Evolutionary conservation across 2,329 filamentous ascomycete species (phyloP), one percentile per base, ranked within the genome.

Genomic region (Alternaria tenuissima): DNA sequence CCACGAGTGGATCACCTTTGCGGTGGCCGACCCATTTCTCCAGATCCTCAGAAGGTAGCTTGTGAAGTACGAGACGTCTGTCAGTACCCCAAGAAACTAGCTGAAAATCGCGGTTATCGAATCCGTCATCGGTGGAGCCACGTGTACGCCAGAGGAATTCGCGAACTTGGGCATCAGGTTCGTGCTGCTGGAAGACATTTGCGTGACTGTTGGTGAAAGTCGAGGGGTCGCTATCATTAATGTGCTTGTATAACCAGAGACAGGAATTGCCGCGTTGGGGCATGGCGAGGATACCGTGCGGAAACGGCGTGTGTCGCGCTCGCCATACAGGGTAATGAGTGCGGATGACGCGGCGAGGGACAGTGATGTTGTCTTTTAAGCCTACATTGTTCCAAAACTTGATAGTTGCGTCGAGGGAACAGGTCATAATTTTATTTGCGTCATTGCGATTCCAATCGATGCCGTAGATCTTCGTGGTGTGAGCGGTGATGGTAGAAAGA

Each of bases 51-150:
- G 87, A 81, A 41, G 92, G 86, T 20, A 93, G 86, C 48, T 88
- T 89, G 73, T 96, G 91, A 28, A 97, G 83, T 49, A 91, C 89
- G 30, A 97, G 82, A 71, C 93, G 87, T 66, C 91, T 91, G 76
- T 97, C 94, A 49, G 91, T 89, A 26, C 93, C 93, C 94, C 94
- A 97, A 0, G 94, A 94, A 0, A 97, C 92, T 18, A 97, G 84
- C 76, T 97, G 94, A 65, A 97, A 97, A 53, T 97, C 94, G 69
- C 94, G 88, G 63, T 93, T 84, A 70, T 97, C 94, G 46, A 90
- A 80, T n/a, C 86, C 85, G 55, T 92, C 87, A 18, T 86, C 85
- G 20, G 83, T 82, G 38, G 68, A 70, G 8, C 94, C 94, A 56
- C 94, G 88, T 48, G 88, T 87, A 75, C 94, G 87, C 94, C 94